phyloP scores from a whole-genome alignment of 2,329 filamentous ascomycete genomes.

The Hypoxylon sp. region DNA sequence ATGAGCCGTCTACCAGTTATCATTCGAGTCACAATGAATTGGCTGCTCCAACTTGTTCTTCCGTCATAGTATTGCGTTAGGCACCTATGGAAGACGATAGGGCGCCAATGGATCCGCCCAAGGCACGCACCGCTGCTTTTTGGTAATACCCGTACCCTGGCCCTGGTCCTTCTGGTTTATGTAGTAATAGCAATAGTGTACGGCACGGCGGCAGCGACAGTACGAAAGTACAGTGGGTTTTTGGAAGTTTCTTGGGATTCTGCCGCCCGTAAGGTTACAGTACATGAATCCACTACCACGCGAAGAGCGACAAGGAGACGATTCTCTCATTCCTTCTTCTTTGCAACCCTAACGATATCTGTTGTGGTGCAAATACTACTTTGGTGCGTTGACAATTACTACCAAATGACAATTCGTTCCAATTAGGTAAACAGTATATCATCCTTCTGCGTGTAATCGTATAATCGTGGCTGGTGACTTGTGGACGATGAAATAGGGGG shows the following conservation, averaged over 20 bases:
- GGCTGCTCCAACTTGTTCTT: slow-evolving; percentile 36
- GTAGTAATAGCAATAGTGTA: slow-evolving; percentile 32
- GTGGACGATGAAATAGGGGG: slow-evolving; percentile 18
- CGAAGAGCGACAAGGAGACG: slow-evolving; percentile 39
- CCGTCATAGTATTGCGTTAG: slow-evolving; percentile 42
- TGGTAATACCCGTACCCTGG: slow-evolving; percentile 23
- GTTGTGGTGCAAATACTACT: slow-evolving; percentile 9
- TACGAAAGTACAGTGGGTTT: slow-evolving; percentile 10
- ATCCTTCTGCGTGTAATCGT: slow-evolving; percentile 40
- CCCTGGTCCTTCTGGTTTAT: slow-evolving; percentile 25
- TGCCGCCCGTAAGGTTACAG: slow-evolving; percentile 36
- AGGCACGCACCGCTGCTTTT: slow-evolving; percentile 33
- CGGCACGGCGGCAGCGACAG: slow-evolving; percentile 27
- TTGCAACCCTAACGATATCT: slow-evolving; percentile 25
- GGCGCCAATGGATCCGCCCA: slow-evolving; percentile 41
- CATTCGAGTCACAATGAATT: slow-evolving; percentile 39
- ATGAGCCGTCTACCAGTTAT: slow-evolving; percentile 30
- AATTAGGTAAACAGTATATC: slow-evolving; percentile 35
- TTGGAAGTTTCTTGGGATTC: slow-evolving; percentile 35
- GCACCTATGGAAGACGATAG: slow-evolving; percentile 39
- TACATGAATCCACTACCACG: slow-evolving; percentile 47
- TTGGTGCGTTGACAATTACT: slow-evolving; percentile 17
- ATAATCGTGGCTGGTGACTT: slow-evolving; percentile 42
- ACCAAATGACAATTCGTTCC: slow-evolving; percentile 30
- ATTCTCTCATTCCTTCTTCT: slow-evolving; percentile 19